Evolutionary conservation across 2,329 filamentous ascomycete genomes (phyloP).

Genomic region (Phialocephala sp.): DNA sequence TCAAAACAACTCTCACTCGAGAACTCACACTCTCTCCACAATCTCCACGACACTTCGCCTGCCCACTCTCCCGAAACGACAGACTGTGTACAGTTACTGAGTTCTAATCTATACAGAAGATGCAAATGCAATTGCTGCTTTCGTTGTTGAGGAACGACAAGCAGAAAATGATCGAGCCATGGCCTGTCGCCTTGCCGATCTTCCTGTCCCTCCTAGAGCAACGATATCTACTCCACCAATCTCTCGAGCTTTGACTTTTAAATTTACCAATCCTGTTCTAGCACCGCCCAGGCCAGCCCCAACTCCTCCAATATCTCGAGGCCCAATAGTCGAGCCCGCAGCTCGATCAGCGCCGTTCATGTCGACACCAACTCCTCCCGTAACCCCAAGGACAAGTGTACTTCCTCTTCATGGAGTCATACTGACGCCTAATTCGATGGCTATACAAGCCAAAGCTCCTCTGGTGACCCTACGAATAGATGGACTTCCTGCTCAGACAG

Average conservation of each 20-base stretch:
- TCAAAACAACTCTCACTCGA: too few relatives aligned
- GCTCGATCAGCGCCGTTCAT: not conserved
- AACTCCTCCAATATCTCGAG: not conserved
- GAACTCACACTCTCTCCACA: too few relatives aligned
- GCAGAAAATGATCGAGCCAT: constrained; percentile 9
- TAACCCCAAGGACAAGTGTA: not conserved
- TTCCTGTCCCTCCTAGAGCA: not conserved
- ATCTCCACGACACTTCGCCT: too few relatives aligned
- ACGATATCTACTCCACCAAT: not conserved
- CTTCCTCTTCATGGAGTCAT: too few relatives aligned
- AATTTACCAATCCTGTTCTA: not conserved
- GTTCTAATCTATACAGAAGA: not conserved
- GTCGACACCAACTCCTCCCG: not conserved
- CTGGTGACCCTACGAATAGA: too few relatives aligned
- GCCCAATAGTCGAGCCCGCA: not conserved
- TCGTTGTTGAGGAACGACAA: constrained; percentile 7
- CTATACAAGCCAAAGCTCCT: too few relatives aligned
- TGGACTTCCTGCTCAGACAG: too few relatives aligned
- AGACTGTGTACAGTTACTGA: not conserved
- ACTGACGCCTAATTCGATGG: too few relatives aligned
- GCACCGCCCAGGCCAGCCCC: not conserved
- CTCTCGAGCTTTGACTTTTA: not conserved
- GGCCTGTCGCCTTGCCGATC: constrained; percentile 13
- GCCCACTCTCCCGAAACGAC: too few relatives aligned
- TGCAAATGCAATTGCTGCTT: not conserved